phyloP scores from a whole-genome alignment of 2,329 filamentous ascomycete genomes.

The Colletotrichum costaricense region DNA sequence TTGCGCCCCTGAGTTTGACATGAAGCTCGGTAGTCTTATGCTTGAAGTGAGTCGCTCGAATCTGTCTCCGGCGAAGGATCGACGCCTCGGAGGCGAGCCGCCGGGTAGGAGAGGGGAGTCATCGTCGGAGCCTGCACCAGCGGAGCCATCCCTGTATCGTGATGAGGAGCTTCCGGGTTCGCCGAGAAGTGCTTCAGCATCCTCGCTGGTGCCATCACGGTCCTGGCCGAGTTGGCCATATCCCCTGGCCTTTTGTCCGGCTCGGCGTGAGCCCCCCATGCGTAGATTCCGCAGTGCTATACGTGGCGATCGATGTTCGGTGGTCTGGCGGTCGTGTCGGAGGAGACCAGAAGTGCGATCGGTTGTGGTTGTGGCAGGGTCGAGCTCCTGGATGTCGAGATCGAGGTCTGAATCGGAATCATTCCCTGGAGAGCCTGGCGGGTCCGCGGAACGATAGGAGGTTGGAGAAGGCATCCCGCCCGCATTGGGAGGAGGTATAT shows the following conservation, averaged over 20 bases:
- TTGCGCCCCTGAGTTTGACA: constrained; percentile 55
- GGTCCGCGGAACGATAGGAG: constrained; percentile 65
- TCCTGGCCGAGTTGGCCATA: constrained; percentile 71
- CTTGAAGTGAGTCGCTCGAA: constrained; percentile 60
- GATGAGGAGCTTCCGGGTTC: constrained; percentile 66
- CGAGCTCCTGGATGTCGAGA: constrained; percentile 83
- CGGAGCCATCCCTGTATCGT: constrained; percentile 69
- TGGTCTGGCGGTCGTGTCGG: constrained; percentile 62
- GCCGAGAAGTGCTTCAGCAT: constrained; percentile 74
- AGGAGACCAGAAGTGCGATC: constrained; percentile 42
- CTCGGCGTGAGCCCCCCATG: constrained; percentile 71
- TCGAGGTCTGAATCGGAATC: constrained; percentile 85
- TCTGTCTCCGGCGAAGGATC: constrained; percentile 53
- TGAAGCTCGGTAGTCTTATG: constrained; percentile 76
- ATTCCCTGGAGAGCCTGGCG: constrained; percentile 72
- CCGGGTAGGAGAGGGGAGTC: constrained; percentile 78
- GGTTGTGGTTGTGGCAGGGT: constrained; percentile 61
- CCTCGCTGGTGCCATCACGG: constrained; percentile 70
- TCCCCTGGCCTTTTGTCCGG: constrained; percentile 63
- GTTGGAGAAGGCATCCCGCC: constrained; percentile 69
- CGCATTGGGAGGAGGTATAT: constrained; percentile 33
- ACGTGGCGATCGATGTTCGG: constrained; percentile 60
- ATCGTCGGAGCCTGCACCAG: constrained; percentile 59
- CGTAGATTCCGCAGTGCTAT: constrained; percentile 80
- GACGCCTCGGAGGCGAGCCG: constrained; percentile 45